These are phyloP conservation scores for Spergularia marina DNA, from an alignment of 148 eudicot species.

Conservation along the genomic window DNA sequence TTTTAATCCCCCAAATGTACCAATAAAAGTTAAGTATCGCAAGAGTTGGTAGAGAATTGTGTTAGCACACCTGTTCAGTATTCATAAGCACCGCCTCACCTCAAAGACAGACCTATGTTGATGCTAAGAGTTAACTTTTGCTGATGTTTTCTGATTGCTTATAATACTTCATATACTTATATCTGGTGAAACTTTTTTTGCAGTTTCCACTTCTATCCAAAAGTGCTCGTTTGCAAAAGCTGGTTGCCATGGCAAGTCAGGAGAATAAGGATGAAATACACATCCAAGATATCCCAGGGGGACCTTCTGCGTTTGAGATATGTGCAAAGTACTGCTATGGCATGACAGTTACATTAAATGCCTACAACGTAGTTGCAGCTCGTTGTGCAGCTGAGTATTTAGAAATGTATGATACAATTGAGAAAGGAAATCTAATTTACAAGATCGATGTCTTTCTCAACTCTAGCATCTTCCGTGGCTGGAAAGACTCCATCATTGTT, in stretches of 20 bases:
- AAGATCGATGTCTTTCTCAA: conserved; percentile 80
- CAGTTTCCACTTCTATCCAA: conserved; percentile 90
- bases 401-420: conserved; percentile 73
- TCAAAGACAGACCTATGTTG: no score
- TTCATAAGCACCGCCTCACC: no score
- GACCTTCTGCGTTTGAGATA: conserved; percentile 77
- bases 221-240: conserved; percentile 75
- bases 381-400: conserved; percentile 92
- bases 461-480: conserved; percentile 77
- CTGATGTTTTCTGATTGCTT: not conserved
- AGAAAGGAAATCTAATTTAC: conserved; percentile 80
- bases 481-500: conserved; percentile 93
- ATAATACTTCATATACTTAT: not conserved
- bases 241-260: conserved; percentile 49
- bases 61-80: no score
- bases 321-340: conserved; percentile 92
- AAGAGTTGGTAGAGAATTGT: no score
- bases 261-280: conserved; percentile 57
- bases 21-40: no score
- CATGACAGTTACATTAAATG: conserved; percentile 79
- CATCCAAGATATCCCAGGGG: conserved; percentile 80
- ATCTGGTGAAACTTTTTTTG: not conserved
- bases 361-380: conserved; percentile 81
- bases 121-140: no score
- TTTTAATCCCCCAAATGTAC: no score